A percentile compares a stretch with the other conserved stretches of the same genome.
These are phyloP conservation scores for Saccharomyces hybrid DNA, from an alignment of 1,139 yeast genomes.

Conservation along the genomic window DNA sequence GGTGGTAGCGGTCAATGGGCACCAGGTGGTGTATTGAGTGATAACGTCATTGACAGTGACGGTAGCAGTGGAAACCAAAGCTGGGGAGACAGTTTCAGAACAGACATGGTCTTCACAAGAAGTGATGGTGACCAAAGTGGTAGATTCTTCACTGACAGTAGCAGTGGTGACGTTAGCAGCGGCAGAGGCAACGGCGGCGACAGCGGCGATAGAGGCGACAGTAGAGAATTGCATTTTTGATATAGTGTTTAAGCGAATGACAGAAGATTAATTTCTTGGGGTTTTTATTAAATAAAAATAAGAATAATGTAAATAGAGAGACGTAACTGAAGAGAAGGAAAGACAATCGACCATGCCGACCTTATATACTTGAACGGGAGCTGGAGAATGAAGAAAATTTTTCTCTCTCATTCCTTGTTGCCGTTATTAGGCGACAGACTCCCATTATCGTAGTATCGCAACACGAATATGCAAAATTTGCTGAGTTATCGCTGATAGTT, in stretches of 20 bases:
- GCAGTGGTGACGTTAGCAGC: constrained; percentile 30
- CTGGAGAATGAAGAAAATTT: constrained; percentile 41
- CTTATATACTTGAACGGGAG: constrained; percentile 99
- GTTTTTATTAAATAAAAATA: constrained; percentile 31
- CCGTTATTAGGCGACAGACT: constrained; percentile 82
- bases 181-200: constrained; percentile 26
- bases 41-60: constrained; percentile 20
- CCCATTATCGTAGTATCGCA: constrained; percentile 97
- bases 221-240: constrained; percentile 29
- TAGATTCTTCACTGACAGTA: constrained; percentile 28
- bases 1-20: constrained; percentile 18
- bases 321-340: constrained; percentile 89
- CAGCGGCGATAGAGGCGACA: constrained; percentile 26
- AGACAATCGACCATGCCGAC: constrained; percentile 88
- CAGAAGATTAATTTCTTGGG: constrained; percentile 15
- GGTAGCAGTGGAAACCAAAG: constrained; percentile 11
- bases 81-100: constrained; percentile 16
- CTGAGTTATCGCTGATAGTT: background rate
- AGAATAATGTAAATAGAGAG: constrained; percentile 54
- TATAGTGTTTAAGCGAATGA: constrained; percentile 13
- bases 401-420: constrained; percentile 82
- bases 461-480: constrained; percentile 59
- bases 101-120: constrained; percentile 34
- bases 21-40: constrained; percentile 29
- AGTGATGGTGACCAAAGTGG: constrained; percentile 42